phyloP scores from a whole-genome alignment of 257 asterid species.

The Linderniella brevidens region DNA sequence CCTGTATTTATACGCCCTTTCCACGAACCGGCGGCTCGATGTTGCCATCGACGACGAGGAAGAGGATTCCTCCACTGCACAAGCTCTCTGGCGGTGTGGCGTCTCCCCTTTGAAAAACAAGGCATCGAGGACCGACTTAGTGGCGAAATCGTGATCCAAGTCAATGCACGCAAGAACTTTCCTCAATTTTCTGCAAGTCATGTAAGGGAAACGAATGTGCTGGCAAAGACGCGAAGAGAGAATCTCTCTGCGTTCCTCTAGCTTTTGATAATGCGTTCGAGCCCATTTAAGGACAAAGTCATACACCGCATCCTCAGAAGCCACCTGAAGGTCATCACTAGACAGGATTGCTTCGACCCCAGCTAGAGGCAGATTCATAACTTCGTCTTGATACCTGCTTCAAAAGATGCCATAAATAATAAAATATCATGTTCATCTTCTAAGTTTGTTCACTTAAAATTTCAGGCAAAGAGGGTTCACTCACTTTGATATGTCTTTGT shows the following conservation, averaged over 20 bases:
- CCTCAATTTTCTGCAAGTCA: constrained; percentile 69
- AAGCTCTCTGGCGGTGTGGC: constrained; percentile 48
- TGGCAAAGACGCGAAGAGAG: constrained; percentile 41
- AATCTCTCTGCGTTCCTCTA: constrained; percentile 49
- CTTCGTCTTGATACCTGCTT: constrained; percentile 56
- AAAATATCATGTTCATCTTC: too few species aligned
- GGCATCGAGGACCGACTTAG: constrained; percentile 62
- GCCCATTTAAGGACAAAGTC: constrained; percentile 76
- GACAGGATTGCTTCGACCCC: constrained; percentile 61
- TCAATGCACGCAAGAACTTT: constrained; percentile 53
- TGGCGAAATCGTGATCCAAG: constrained; percentile 40
- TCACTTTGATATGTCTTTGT: constrained; percentile 69
- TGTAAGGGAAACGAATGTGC: constrained; percentile 66
- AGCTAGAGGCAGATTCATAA: constrained; percentile 50
- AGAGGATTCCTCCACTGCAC: constrained; percentile 25
- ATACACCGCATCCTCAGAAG: constrained; percentile 71
- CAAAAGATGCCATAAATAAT: too few species aligned
- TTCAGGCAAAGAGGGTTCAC: too few species aligned
- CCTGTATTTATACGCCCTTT: constrained; percentile 64
- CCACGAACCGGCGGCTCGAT: constrained; percentile 40
- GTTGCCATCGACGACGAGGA: too few species aligned
- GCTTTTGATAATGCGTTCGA: constrained; percentile 41
- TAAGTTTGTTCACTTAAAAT: too few species aligned
- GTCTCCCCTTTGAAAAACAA: constrained; percentile 68
- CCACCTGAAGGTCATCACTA: constrained; percentile 63